Evolutionary conservation across 768 basidiomycete species (phyloP).

Genomic region (Agrocybe pediades): DNA sequence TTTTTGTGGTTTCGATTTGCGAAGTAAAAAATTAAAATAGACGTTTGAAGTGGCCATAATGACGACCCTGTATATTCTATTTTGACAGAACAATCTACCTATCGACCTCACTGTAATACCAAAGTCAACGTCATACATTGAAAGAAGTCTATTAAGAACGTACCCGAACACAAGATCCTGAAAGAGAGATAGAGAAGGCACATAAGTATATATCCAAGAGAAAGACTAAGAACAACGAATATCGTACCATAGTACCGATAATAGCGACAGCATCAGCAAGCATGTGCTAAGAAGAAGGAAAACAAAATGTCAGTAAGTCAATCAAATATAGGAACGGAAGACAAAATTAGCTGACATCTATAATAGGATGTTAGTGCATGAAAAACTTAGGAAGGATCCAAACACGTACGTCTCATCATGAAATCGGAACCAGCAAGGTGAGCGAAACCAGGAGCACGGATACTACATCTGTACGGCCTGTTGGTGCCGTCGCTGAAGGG

Average conservation of each 20-base stretch:
- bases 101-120: constrained; percentile 39
- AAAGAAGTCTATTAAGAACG: constrained; percentile 32
- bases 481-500: constrained; percentile 87
- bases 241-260: constrained; percentile 92
- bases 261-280: constrained; percentile 94
- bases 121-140: constrained; percentile 1
- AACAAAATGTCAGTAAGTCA: constrained; percentile 18
- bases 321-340: constrained; percentile 13
- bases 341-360: constrained; percentile 44
- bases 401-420: constrained; percentile 88
- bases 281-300: constrained; percentile 60
- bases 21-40: background rate
- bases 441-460: constrained; percentile 94
- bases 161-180: constrained; percentile 94
- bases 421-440: constrained; percentile 96
- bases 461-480: constrained; percentile 95
- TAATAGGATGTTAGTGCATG: constrained; percentile 15
- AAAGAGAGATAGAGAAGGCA: constrained; percentile 5
- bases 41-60: constrained; percentile 1
- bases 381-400: constrained; percentile 2
- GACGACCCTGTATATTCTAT: constrained; percentile 14
- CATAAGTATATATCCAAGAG: background rate
- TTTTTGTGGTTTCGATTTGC: background rate
- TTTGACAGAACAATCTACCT: constrained; percentile 23
- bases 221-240: constrained; percentile 1